These are phyloP conservation scores for Macrolepiota dolichaula DNA, from an alignment of 768 basidiomycete species.

Conservation along the genomic window DNA sequence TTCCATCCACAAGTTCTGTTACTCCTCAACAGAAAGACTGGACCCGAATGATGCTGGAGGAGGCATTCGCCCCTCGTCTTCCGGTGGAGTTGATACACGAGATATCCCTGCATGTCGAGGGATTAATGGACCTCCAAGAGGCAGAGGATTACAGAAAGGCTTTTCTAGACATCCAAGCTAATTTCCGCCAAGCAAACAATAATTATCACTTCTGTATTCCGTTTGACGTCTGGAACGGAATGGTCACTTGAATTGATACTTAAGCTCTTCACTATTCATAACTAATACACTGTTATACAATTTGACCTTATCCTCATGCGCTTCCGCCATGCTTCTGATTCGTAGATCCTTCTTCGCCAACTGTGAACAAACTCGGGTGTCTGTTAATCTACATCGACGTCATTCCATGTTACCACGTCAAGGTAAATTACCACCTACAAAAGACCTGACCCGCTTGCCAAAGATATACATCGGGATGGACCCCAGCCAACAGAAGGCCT, in stretches of 20 bases:
- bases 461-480: conserved; percentile 41
- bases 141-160: conserved; percentile 28
- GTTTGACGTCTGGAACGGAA: conserved; percentile 44
- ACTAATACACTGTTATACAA: not conserved
- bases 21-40: conserved; percentile 49
- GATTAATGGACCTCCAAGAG: conserved; percentile 35
- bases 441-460: conserved; percentile 39
- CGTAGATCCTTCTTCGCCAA: conserved; percentile 12
- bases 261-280: not conserved
- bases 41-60: conserved; percentile 35
- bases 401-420: not conserved
- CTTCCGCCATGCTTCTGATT: not conserved
- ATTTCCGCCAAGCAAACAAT: conserved; percentile 38
- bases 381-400: conserved; percentile 18
- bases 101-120: conserved; percentile 34
- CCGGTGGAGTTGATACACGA: conserved; percentile 43
- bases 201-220: conserved; percentile 47
- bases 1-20: conserved; percentile 40
- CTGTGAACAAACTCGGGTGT: conserved; percentile 22
- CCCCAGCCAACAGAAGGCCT: conserved; percentile 37
- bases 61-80: conserved; percentile 30
- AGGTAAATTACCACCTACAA: conserved; percentile 24
- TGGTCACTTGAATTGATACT: conserved; percentile 9
- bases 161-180: conserved; percentile 29
- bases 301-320: not conserved